Base-by-base conservation (phyloP, 768 basidiomycete genomes). In the Lentinula boryana region DNA sequence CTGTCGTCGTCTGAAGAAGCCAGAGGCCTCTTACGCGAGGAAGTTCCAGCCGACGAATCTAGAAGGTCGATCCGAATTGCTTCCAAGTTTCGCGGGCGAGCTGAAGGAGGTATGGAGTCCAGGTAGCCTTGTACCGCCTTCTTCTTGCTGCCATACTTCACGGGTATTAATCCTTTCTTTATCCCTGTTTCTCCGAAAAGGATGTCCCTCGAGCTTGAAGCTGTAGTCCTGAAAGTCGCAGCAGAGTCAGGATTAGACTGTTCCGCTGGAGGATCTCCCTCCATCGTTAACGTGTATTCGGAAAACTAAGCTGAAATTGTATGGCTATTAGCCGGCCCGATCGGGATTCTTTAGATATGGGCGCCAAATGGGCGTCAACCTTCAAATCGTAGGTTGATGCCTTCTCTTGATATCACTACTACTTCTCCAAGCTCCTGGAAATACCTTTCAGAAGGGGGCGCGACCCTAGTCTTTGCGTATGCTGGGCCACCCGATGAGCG, bases 371-470 rank as follows among this genome's bases (percentile, higher is more conserved):
- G 5, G 36, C 36, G 36, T 38, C 36, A 38, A 38, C 13, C 13
- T 38, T 38, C n/a, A n/a, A n/a, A n/a, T 13, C 13, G 9, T 38
- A 38, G 13, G 36, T 49, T 10, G n/a, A 46, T 57, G 23, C 9
- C 56, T 31, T 0, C n/a, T 21, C 23, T 15, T 31, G 50, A 58
- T 13, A 21, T 58, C 48, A 44, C 61, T 3, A 35, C 31, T 32
- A 80, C 80, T 6, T 63, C 63, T 5, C 76, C 80, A 6, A 62
- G 67, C 27, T 76, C 91, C 70, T 98, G 95, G 95, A 74, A 69
- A 63, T 98, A 98, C 69, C 75, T 93, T 21, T 87, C 93, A 0
- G 96, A 98, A 76, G 96, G 96, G n/a, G 93, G 91, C 18, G 89
- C 93, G 18, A 89, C 92, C 5, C 84, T 93, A 65, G 93, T 98